phyloP scores from a whole-genome alignment of 1,139 yeast genomes.

The Pichia sp. region DNA sequence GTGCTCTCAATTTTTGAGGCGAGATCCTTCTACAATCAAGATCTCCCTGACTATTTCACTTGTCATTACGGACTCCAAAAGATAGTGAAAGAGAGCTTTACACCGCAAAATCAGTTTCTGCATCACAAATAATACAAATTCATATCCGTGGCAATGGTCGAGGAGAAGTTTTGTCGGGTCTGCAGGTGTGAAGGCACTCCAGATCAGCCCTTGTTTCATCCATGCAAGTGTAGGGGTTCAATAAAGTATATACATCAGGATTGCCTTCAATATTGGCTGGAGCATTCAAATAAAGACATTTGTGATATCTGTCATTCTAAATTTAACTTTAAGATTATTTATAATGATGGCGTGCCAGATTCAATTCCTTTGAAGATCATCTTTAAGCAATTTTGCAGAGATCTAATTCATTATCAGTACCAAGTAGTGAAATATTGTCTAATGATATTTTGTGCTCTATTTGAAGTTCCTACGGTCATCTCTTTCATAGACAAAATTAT shows the following conservation, averaged over 20 bases:
- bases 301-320: conserved; percentile 90
- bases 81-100: too few relatives aligned
- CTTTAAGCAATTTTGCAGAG: conserved; percentile 36
- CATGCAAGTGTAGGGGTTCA: conserved; percentile 92
- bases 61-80: too few relatives aligned
- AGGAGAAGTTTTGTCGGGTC: conserved; percentile 72
- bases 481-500: conserved; percentile 14
- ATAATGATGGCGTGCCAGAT: conserved; percentile 66
- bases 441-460: conserved; percentile 4
- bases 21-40: too few relatives aligned
- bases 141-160: conserved; percentile 15
- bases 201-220: conserved; percentile 79
- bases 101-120: too few relatives aligned
- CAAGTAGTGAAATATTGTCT: conserved; percentile 9
- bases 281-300: conserved; percentile 53
- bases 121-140: not conserved
- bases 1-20: too few relatives aligned
- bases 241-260: conserved; percentile 91
- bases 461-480: conserved; percentile 19
- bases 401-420: conserved; percentile 16
- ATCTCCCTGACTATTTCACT: too few relatives aligned
- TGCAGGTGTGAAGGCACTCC: conserved; percentile 88
- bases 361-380: conserved; percentile 52
- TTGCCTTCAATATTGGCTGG: conserved; percentile 86
- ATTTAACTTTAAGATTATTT: conserved; percentile 68